Conservation (phyloP, 2,329 filamentous ascomycete genomes). For the Fusarium sp. region DNA sequence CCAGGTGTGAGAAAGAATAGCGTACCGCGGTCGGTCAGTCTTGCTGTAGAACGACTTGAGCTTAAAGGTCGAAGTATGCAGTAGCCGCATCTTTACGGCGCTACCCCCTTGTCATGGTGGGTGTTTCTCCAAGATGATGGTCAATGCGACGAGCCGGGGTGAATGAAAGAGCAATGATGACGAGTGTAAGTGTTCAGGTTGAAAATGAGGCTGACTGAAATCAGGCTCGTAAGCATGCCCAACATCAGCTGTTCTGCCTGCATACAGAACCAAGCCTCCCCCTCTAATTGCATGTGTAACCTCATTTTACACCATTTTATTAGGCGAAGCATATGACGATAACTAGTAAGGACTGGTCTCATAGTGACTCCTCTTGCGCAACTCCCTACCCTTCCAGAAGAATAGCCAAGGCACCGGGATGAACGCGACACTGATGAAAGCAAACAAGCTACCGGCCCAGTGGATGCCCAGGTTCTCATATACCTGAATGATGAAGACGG, state of each 20-base stretch:
- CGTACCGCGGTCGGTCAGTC: not conserved
- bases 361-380: constrained; percentile 8
- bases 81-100: not conserved
- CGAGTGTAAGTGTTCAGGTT: not conserved
- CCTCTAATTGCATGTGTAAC: not conserved
- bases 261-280: not conserved
- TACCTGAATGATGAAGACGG: constrained; percentile 5
- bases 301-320: too few relatives aligned
- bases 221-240: not conserved
- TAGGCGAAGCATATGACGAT: not conserved
- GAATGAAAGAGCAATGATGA: too few relatives aligned
- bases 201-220: not conserved
- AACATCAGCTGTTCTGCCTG: not conserved
- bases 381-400: constrained; percentile 12
- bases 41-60: not conserved
- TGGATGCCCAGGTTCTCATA: not conserved
- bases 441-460: constrained; percentile 14
- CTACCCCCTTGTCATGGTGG: too few relatives aligned
- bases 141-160: too few relatives aligned
- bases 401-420: constrained; percentile 9
- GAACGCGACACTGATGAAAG: constrained; percentile 6
- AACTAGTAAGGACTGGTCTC: not conserved
- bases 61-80: not conserved
- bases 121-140: too few relatives aligned
- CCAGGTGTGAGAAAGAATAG: not conserved